Conservation (phyloP, 306 rosid genomes). For the Fragaria ananassa region DNA sequence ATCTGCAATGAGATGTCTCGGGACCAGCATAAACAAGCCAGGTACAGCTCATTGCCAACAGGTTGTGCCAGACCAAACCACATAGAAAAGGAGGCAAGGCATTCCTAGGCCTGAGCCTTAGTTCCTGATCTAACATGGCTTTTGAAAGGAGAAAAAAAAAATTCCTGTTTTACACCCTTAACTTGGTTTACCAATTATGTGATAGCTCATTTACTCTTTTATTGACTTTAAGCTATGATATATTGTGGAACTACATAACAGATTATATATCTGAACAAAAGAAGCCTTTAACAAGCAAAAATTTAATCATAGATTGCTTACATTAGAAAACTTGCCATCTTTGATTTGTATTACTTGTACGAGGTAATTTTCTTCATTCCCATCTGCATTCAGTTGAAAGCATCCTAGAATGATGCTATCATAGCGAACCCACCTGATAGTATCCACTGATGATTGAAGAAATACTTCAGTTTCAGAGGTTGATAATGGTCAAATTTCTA, state of each 20-base stretch:
- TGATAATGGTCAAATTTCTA: slow-evolving; percentile 10
- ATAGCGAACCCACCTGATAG: slow-evolving; percentile 76
- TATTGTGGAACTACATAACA: neutral
- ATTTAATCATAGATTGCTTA: slow-evolving; percentile 27
- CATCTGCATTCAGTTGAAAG: slow-evolving; percentile 67
- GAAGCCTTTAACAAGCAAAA: neutral
- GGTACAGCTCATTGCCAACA: neutral
- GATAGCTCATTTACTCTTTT: neutral
- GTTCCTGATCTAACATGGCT: neutral
- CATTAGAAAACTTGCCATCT: slow-evolving; percentile 67
- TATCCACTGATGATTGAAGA: slow-evolving; percentile 66
- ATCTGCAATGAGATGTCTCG: neutral
- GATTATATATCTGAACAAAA: neutral
- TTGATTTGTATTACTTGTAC: slow-evolving; percentile 69
- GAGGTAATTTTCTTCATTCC: slow-evolving; percentile 68
- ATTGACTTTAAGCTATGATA: neutral
- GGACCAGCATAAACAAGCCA: neutral
- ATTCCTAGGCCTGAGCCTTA: neutral
- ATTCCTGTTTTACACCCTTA: neutral
- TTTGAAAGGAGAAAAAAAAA: neutral
- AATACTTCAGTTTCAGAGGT: slow-evolving; percentile 34
- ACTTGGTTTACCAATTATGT: neutral
- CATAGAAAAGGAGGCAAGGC: neutral
- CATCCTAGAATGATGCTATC: slow-evolving; percentile 87
- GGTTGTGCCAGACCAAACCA: neutral